A percentile compares a stretch with the other conserved stretches of the same genome.
Conservation (phyloP, 1,284 basidiomycete species). For the Ustilago sp. region DNA sequence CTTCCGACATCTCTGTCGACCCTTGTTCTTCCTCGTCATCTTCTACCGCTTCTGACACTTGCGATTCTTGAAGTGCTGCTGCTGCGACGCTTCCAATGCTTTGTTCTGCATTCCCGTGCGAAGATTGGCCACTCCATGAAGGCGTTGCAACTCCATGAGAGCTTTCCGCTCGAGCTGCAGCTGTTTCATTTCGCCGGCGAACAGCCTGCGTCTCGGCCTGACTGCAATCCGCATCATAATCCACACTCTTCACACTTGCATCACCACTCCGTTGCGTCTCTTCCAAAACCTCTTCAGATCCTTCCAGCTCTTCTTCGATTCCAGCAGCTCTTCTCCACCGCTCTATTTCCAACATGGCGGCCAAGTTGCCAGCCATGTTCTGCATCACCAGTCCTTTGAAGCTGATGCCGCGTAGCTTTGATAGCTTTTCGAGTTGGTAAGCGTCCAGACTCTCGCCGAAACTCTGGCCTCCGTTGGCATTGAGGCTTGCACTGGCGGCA, state of each 20-base stretch:
- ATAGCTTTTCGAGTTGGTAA: conserved; percentile 24
- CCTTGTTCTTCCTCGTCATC: conserved; percentile 16
- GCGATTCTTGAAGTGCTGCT: conserved; percentile 3
- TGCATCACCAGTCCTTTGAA: conserved; percentile 50
- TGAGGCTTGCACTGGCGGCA: conserved; percentile 11
- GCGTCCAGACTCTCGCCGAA: conserved; percentile 26
- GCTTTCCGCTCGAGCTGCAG: not conserved
- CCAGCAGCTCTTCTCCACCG: conserved; percentile 40
- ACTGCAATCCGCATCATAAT: conserved; percentile 50
- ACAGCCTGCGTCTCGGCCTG: conserved; percentile 35
- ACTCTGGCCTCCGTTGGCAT: not conserved
- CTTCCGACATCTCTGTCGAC: conserved; percentile 25
- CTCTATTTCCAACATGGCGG: conserved; percentile 49
- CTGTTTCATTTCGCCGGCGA: conserved; percentile 18
- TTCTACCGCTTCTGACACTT: conserved; percentile 1
- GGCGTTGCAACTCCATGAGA: not conserved
- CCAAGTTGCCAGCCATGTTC: conserved; percentile 49
- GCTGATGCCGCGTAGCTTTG: conserved; percentile 32
- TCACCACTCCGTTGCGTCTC: conserved; percentile 18
- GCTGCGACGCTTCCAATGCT: not conserved
- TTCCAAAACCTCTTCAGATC: conserved; percentile 13
- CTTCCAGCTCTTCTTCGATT: conserved; percentile 20
- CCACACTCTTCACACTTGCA: conserved; percentile 19
- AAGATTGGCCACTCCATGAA: not conserved
- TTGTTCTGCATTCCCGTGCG: not conserved